Conservation (phyloP, 805 yeast genomes). For the Ogataea naganishii region DNA sequence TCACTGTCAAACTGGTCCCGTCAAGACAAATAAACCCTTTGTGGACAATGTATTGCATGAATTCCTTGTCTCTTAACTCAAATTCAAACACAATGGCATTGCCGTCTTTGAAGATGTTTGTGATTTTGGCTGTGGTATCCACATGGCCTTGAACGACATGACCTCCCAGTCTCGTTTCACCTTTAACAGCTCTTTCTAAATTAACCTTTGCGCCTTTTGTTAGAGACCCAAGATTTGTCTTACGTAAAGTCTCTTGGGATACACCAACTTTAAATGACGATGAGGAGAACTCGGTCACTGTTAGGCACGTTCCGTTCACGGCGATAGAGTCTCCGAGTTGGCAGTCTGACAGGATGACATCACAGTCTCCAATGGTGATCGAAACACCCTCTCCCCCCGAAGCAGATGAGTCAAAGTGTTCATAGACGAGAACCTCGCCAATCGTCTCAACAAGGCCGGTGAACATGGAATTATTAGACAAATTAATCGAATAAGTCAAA, state of each 20-base stretch:
- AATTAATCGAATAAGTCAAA: no score
- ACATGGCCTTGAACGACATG: conserved; percentile 98
- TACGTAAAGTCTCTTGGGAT: conserved; percentile 83
- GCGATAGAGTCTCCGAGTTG: conserved; percentile 93
- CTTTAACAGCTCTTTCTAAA: conserved; percentile 82
- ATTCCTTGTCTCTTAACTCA: conserved; percentile 51
- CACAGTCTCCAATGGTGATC: conserved; percentile 53
- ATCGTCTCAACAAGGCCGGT: conserved; percentile 88
- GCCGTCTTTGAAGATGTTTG: conserved; percentile 46
- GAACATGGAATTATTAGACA: no score
- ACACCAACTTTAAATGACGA: conserved; percentile 77
- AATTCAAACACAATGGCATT: conserved; percentile 75
- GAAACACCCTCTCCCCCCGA: conserved; percentile 73
- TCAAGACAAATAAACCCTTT: conserved; percentile 92
- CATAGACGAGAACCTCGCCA: conserved; percentile 50
- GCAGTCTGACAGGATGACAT: conserved; percentile 62
- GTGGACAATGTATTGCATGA: conserved; percentile 74
- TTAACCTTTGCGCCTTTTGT: conserved; percentile 57
- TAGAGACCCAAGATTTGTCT: conserved; percentile 67
- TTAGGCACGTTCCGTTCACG: conserved; percentile 83
- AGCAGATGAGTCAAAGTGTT: conserved; percentile 34
- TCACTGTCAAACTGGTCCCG: conserved; percentile 88
- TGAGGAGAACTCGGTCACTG: conserved; percentile 72
- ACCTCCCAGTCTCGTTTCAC: conserved; percentile 85
- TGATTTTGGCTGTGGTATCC: conserved; percentile 74